Base-by-base conservation (phyloP, 73 alveolate genomes). In the Tetrahymena thermophila region DNA sequence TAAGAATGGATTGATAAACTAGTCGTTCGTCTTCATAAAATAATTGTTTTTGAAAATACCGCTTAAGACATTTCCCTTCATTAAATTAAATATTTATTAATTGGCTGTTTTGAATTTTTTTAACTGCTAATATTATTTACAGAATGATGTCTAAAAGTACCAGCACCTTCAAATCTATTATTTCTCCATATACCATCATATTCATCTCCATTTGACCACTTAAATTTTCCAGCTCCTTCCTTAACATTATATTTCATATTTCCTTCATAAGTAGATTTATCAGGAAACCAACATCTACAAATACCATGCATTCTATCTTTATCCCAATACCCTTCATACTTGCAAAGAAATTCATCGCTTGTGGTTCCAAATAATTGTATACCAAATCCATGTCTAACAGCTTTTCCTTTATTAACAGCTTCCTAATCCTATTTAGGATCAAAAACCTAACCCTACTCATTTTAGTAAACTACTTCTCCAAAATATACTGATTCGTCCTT, bases 351-450 rank as follows among this genome's bases (percentile, higher is more conserved):
- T 71, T 71, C 89, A 25, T 71, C 89, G 11, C 89, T 71, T n/a
- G 89, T 71, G 13, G 89, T 71, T 71, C 89, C 89, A 71, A 71
- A 71, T 71, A 71, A 40, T 21, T 71, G 11, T 19, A 71, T 71
- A n/a, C 89, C 89, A 71, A 71, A 71, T 71, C 89, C 89, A 71
- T 71, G 89, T 71, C 89, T 71, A 71, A 71, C 89, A 8, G 89
- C 42, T 19, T 71, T 71, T 71, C 89, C 89, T 71, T 71, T 71
- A 71, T n/a, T 71, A 34, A 11, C 17, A 31, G 89, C 89, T 71
- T 71, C 89, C 17, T 25, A 71, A 71, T 71, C 89, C 17, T n/a
- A 71, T 71, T 71, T 71, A 8, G 89, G 89, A 71, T 71, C 89
- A 31, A 71, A 71, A 23, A 71, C 4, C 40, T 71, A 71, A 28